Base-by-base conservation (phyloP, 2,329 filamentous ascomycete genomes). In the Chrysoporthe deuterocubensis region DNA sequence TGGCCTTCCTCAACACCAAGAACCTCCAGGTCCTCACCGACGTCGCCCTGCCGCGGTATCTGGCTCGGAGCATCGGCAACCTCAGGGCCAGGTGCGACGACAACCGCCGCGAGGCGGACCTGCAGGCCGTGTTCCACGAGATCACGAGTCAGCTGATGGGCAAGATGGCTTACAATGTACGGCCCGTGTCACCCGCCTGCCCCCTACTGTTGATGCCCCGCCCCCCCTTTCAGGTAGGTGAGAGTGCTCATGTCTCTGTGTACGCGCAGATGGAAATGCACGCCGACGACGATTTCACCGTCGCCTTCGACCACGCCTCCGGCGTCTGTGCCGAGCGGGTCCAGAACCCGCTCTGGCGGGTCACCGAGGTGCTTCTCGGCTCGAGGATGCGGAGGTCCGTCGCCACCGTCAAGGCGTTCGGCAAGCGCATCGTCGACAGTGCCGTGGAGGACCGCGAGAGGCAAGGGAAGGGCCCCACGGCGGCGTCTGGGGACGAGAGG, bases 141-240 rank as follows among this genome's bases (percentile, higher is more conserved):
- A 83, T 90, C 58, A 91, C 88, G 1, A 90, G 88, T 32, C 82
- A 87, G 67, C 74, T 90, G 34, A 90, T 91, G 85, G 89, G 88
- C n/a, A 83, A 83, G 69, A 89, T 90, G 85, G 89, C 89, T 16
- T 91, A 90, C 72, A 85, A 88, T 73, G 83, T 81, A 75, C 71
- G 77, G 72, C 43, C 32, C 37, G 14, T 54, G 32, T 67, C 16
- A 43, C 9, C 34, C 2, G 9, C 26, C 40, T 13, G 4, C 3
- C 37, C n/a, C n/a, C 4, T 40, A 7, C 50, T 34, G 50, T n/a
- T 52, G 48, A 8, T 52, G 48, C 21, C 21, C 21, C 21, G 11
- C 21, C 48, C 13, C 21, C 3, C 48, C 21, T 26, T 26, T 26
- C 26, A 9, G 3, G 3, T 26, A 0, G n/a, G 5, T 6, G 16